A percentile compares a stretch with the other conserved stretches of the same genome.
phyloP scores from a whole-genome alignment of 306 rosid species.

The Inga laurina region DNA sequence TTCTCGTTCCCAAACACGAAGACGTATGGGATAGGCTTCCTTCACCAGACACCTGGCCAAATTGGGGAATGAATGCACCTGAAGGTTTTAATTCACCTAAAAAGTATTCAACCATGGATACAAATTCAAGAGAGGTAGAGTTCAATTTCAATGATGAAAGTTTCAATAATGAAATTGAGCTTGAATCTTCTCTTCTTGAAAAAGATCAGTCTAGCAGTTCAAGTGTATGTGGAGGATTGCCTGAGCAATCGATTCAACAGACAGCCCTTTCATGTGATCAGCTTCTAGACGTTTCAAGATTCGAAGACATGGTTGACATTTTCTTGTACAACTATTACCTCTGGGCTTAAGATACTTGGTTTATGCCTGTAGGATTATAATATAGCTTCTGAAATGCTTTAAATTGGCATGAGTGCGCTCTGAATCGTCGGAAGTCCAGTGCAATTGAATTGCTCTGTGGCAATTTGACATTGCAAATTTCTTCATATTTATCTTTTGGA shows the following conservation, averaged over 20 bases:
- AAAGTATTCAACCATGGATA: conserved; percentile 36
- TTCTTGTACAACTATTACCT: conserved; percentile 77
- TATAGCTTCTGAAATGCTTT: conserved; percentile 47
- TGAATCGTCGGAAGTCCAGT: conserved; percentile 43
- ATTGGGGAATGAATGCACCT: conserved; percentile 58
- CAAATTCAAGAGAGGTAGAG: conserved; percentile 37
- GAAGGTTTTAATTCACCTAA: conserved; percentile 42
- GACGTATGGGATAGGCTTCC: conserved; percentile 55
- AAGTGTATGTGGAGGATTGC: conserved; percentile 52
- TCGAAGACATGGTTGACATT: conserved; percentile 63
- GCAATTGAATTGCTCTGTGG: conserved; percentile 54
- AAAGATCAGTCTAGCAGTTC: conserved; percentile 57
- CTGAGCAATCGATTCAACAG: conserved; percentile 50
- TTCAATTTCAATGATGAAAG: conserved; percentile 39
- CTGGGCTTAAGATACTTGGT: conserved; percentile 68
- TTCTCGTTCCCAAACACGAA: conserved; percentile 50
- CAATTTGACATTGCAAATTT: conserved; percentile 44
- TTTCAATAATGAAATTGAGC: conserved; percentile 43
- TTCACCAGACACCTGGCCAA: conserved; percentile 67
- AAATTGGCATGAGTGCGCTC: conserved; percentile 35
- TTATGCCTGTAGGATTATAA: conserved; percentile 52
- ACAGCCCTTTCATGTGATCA: conserved; percentile 33
- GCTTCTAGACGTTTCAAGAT: conserved; percentile 52
- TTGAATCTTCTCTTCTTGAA: conserved; percentile 46
- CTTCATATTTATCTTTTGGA: conserved; percentile 37